Base-by-base conservation (phyloP, 805 yeast species). In the Wickerhamiella nectarea region DNA sequence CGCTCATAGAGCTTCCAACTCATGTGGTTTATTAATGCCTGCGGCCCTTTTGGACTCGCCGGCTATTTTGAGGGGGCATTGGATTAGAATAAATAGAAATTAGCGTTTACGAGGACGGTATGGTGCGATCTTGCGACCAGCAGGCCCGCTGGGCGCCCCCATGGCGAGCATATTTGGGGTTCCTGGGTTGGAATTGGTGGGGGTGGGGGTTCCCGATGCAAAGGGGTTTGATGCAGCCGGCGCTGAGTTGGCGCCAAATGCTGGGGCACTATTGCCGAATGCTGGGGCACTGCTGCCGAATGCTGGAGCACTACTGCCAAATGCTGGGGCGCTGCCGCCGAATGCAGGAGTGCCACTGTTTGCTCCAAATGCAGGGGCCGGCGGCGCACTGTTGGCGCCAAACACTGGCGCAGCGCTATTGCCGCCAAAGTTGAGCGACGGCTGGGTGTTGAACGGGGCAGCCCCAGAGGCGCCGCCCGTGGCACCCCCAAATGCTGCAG, bases 111-210 rank as follows among this genome's bases (percentile, higher is more conserved):
- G 38, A 8, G 41, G 41, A 17, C 34, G 33, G 15, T 24, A 18
- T 4, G 41, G 41, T 20, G 41, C 41, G 19, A 38, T 19, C 22
- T 38, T 38, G 26, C 41, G 35, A 12, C 34, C 41, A 19, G 15
- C 26, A 24, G 41, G 10, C 17, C 22, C 22, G 10, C 24, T 26
- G 12, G 38, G 11, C 19, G 17, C 29, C 14, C 40, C 31, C 15
- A 14, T 28, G 14, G 40, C 40, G 17, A 37, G 33, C 40, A 37
- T 25, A 17, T 37, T 37, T 4, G 40, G 40, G 9, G 40, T 37
- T 4, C 33, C 17, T 6, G 40, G 34, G 6, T 33, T 34, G 12
- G 34, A 25, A 10, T 20, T 29, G 22, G 25, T 15, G 6, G 40
- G 40, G 12, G 40, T 37, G 8, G 31, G 31, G 7, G 31, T 28